Evolutionary conservation across 805 yeast genomes (phyloP).

Genomic region (Ogataea nakhonphanomensis): DNA sequence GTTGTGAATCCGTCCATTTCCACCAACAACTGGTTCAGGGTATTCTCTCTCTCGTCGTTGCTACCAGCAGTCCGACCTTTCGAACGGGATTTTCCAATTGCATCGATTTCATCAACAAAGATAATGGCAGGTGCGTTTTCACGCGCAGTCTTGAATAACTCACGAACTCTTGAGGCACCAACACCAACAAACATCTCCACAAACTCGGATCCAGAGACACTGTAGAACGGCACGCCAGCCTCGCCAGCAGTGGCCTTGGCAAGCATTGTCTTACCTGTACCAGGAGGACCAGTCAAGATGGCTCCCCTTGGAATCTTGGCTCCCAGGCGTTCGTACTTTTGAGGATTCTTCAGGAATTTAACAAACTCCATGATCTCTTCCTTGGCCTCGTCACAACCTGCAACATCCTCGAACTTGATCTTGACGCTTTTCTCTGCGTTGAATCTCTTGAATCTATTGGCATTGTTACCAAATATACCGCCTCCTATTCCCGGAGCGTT

Average conservation of each 20-base stretch:
- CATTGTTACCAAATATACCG: slow-evolving; percentile 66
- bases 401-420: slow-evolving; percentile 82
- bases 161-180: slow-evolving; percentile 93
- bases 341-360: slow-evolving; percentile 79
- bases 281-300: slow-evolving; percentile 91
- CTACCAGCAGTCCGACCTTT: slow-evolving; percentile 74
- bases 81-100: slow-evolving; percentile 83
- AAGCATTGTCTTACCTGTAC: slow-evolving; percentile 90
- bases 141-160: slow-evolving; percentile 83
- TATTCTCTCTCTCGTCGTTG: slow-evolving; percentile 91
- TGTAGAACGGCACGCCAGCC: slow-evolving; percentile 89
- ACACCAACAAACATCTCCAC: slow-evolving; percentile 98
- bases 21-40: slow-evolving; percentile 85
- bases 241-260: slow-evolving; percentile 98
- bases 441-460: slow-evolving; percentile 74
- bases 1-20: slow-evolving; percentile 94
- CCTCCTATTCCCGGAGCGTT: slow-evolving; percentile 58
- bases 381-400: slow-evolving; percentile 93
- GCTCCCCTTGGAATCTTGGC: slow-evolving; percentile 97
- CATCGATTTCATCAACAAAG: slow-evolving; percentile 93
- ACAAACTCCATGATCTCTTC: slow-evolving; percentile 96
- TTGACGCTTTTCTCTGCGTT: slow-evolving; percentile 82
- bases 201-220: slow-evolving; percentile 91
- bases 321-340: slow-evolving; percentile 80
- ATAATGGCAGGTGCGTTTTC: slow-evolving; percentile 88